Evolutionary conservation across 306 rosid genomes (phyloP), one percentile per base, ranked within the genome.

Genomic region (Amphicarpaea edgeworthii): DNA sequence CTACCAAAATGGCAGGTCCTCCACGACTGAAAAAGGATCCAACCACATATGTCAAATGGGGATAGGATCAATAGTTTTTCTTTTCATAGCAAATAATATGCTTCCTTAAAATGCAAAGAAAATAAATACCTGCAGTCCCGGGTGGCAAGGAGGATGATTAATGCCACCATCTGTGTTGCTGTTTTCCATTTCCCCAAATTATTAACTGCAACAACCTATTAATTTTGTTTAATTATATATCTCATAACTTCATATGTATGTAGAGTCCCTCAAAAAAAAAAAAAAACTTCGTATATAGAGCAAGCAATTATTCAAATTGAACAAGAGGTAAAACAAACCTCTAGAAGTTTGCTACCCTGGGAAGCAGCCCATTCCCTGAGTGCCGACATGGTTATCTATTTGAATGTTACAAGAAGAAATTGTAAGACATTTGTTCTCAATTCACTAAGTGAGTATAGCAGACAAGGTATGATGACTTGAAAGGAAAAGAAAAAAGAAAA

Each of bases 311-410:
- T 51, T 79, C 19, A 38, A 38, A 76, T 73, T 53, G 58, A 28
- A 64, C 46, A 70, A 28, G n/a, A 65, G 21, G 59, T 17, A 79
- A 58, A 83, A 81, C 89, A 76, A 73, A 94, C 98, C 98, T 90
- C 98, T 77, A 83, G 80, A 69, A 92, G 91, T 84, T 85, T 82
- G 81, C 88, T 81, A 73, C 90, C 86, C 84, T 91, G 97, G 72
- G 98, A 91, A 79, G 98, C 98, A 54, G 98, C 97, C 98, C 98
- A 91, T 85, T 94, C 98, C 86, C 98, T 91, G 58, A 94, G 95
- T 4, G 98, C 98, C 12, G 98, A 94, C 98, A 94, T 94, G 69
- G 98, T 94, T 83, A 94, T 94, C 97, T 94, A 77, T 67, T 85
- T 43, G 73, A 15, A 76, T 73, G 73, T 83, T 16, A 51, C 59